These are phyloP conservation scores for Penicillium atrosanguineum DNA, from an alignment of 495 filamentous ascomycete genomes.

Conservation along the genomic window DNA sequence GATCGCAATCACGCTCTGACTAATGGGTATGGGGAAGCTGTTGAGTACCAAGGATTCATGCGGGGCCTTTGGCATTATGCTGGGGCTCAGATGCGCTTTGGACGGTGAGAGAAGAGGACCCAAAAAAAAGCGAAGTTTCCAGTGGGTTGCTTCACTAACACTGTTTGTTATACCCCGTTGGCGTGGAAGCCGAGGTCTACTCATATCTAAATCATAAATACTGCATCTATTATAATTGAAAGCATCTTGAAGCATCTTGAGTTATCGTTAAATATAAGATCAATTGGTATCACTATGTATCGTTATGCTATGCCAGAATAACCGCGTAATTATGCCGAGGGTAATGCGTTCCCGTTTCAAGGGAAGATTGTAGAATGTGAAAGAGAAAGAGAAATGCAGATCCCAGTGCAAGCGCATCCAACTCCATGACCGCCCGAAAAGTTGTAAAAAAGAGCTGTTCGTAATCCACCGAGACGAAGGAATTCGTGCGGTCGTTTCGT, in stretches of 20 bases:
- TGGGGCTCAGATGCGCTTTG: conserved; percentile 84
- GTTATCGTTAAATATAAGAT: conserved; percentile 9
- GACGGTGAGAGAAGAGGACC: conserved; percentile 53
- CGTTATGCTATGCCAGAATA: neutral
- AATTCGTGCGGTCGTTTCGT: neutral
- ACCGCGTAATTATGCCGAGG: neutral
- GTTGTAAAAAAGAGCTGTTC: neutral
- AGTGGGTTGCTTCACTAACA: neutral
- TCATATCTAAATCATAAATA: neutral
- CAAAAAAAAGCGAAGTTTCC: neutral
- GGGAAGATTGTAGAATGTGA: neutral
- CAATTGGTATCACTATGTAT: conserved; percentile 21
- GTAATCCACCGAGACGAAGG: neutral
- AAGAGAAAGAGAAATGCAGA: neutral
- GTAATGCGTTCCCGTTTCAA: neutral
- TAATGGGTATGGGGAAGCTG: conserved; percentile 47
- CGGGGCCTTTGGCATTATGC: conserved; percentile 79
- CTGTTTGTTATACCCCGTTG: neutral
- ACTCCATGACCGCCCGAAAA: neutral
- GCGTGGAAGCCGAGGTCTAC: neutral
- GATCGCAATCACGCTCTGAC: conserved; percentile 37
- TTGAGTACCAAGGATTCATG: conserved; percentile 93
- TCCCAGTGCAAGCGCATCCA: neutral
- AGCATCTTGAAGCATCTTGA: neutral
- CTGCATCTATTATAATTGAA: neutral